Evolutionary conservation across 2,329 filamentous ascomycete genomes (phyloP).

Genomic region (Tolypocladium ophioglossoides): DNA sequence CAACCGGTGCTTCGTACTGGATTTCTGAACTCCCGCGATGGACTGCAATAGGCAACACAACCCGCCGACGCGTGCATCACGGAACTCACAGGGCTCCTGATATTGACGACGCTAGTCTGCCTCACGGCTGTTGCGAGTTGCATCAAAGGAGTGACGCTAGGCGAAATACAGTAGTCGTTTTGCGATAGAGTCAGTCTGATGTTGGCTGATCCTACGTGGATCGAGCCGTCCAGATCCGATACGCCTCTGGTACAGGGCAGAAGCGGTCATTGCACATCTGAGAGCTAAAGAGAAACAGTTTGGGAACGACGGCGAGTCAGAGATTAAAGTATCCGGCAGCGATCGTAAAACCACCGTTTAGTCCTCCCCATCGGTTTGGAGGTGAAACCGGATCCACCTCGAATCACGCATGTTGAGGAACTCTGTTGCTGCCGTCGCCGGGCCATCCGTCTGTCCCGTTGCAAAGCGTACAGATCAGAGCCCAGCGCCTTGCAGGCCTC

Average conservation of each 20-base stretch:
- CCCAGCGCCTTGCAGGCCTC: not conserved
- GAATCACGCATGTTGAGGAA: not conserved
- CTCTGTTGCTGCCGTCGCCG: not conserved
- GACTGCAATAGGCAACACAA: no score
- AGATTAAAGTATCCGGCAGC: not conserved
- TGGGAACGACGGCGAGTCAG: not conserved
- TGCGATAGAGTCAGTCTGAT: no score
- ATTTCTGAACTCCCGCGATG: no score
- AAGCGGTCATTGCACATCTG: not conserved
- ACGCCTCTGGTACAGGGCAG: not conserved
- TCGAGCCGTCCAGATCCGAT: not conserved
- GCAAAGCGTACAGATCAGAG: not conserved
- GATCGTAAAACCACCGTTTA: not conserved
- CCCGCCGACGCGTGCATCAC: no score
- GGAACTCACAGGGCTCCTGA: no score
- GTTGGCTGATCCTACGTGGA: no score
- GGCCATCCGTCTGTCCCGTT: not conserved
- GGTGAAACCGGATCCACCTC: not conserved
- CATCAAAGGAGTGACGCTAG: no score
- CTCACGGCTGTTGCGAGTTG: no score
- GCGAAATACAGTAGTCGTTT: no score
- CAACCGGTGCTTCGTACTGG: no score
- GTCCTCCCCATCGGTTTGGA: not conserved
- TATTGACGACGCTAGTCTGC: no score
- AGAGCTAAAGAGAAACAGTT: not conserved